Percentiles rank a stretch among this genome's conserved stretches.
phyloP scores from a whole-genome alignment of 768 basidiomycete genomes.

The Artomyces pyxidatus region DNA sequence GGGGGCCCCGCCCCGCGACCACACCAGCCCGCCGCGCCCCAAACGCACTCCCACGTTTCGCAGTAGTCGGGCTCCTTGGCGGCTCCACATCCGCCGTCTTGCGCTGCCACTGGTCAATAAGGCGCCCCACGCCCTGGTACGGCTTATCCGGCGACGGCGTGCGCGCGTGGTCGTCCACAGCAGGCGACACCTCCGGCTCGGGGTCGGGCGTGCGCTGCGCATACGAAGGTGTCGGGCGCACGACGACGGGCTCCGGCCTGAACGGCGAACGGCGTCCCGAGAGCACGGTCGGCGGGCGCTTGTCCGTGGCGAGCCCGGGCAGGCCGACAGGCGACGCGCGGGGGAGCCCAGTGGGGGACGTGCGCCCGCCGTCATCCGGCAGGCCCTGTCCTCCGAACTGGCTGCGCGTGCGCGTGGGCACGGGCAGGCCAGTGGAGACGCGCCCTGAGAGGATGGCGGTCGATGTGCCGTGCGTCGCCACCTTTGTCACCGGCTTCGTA shows the following conservation, averaged over 20 bases:
- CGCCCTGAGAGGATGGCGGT: not conserved
- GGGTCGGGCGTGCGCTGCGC: not conserved
- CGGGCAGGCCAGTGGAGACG: not conserved
- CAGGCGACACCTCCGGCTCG: not conserved
- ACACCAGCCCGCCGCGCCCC: not conserved
- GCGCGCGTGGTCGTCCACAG: conserved; percentile 22
- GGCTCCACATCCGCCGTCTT: conserved; percentile 57
- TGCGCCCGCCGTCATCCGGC: conserved; percentile 11
- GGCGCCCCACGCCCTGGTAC: conserved; percentile 74
- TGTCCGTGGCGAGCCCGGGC: conserved; percentile 11
- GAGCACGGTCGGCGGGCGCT: conserved; percentile 1
- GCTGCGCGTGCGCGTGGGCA: conserved; percentile 1
- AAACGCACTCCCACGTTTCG: conserved; percentile 26
- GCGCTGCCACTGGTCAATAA: conserved; percentile 85
- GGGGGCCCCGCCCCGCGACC: not conserved
- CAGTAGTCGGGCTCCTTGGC: conserved; percentile 24
- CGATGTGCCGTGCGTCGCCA: conserved; percentile 3
- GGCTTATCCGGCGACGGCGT: conserved; percentile 69
- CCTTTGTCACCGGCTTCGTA: conserved; percentile 3
- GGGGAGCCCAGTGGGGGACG: conserved; percentile 19
- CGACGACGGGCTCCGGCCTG: not conserved
- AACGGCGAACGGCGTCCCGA: conserved; percentile 10
- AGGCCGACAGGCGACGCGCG: conserved; percentile 14
- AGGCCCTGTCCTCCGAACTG: conserved; percentile 9
- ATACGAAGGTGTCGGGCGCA: not conserved